Percentiles rank a stretch among this genome's conserved stretches.
Evolutionary conservation across 352 stramenopile genomes (phyloP).

Genomic region (Globisporangium apiculatum): DNA sequence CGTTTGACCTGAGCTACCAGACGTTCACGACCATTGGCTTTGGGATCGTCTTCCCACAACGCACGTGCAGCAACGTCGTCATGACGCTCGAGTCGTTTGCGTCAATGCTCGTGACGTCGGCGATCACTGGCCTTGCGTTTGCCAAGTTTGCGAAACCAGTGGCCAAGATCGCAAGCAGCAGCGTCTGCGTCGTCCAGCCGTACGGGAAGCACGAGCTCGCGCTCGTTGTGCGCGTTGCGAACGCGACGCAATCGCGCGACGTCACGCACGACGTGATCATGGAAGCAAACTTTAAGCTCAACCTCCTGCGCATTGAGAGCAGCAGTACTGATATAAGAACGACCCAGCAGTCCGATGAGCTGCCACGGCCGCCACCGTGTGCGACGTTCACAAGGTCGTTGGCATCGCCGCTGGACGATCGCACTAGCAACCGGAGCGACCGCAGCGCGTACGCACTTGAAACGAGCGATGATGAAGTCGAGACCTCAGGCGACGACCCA

Average conservation of each 20-base stretch:
- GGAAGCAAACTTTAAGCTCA: slow-evolving; percentile 73
- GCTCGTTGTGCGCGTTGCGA: slow-evolving; percentile 73
- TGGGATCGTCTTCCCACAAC: slow-evolving; percentile 59
- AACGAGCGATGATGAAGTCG: too few relatives aligned
- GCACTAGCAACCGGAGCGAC: slow-evolving; percentile 4
- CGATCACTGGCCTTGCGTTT: slow-evolving; percentile 77
- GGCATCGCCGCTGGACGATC: slow-evolving; percentile 11
- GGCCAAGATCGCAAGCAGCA: slow-evolving; percentile 76
- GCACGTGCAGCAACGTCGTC: slow-evolving; percentile 58
- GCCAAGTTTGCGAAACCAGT: slow-evolving; percentile 78
- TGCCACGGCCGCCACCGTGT: too few relatives aligned
- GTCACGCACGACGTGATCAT: slow-evolving; percentile 82
- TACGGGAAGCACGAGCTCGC: slow-evolving; percentile 68
- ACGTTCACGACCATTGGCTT: slow-evolving; percentile 85
- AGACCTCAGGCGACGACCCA: too few relatives aligned
- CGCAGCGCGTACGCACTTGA: not conserved
- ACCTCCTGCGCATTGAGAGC: slow-evolving; percentile 69
- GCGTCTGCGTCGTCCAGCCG: slow-evolving; percentile 66
- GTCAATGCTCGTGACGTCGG: slow-evolving; percentile 76
- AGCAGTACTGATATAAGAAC: slow-evolving; percentile 12
- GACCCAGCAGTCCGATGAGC: not conserved
- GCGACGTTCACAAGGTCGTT: too few relatives aligned
- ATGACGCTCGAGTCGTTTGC: slow-evolving; percentile 74
- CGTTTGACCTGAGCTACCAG: slow-evolving; percentile 77
- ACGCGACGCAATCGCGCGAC: slow-evolving; percentile 72